Conservation (phyloP, 2,329 filamentous ascomycete species). For the Aspergillus ibericus region DNA sequence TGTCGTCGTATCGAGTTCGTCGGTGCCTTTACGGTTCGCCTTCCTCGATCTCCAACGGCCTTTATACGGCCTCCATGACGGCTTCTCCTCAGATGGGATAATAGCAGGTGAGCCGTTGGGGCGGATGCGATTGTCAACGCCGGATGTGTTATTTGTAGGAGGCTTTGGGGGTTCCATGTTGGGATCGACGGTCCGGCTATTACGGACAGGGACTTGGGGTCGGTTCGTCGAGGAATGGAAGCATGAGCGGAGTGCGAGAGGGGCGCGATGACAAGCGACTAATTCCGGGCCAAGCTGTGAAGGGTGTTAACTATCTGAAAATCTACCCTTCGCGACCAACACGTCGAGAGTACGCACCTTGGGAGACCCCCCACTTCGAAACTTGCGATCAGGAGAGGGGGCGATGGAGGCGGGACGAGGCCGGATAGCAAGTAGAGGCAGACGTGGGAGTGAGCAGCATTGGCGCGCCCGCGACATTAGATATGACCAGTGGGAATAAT, state of each 20-base stretch:
- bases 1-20: not conserved
- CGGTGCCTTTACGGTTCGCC: not conserved
- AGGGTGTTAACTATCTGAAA: not conserved
- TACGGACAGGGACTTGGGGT: not conserved
- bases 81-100: not conserved
- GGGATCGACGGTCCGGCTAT: not conserved
- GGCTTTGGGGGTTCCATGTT: constrained; percentile 10
- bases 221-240: not conserved
- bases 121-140: constrained; percentile 3
- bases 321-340: not conserved
- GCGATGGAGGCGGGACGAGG: not conserved
- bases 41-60: constrained; percentile 20
- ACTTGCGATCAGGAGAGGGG: constrained; percentile 11
- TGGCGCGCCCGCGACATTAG: not conserved
- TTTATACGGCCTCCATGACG: constrained; percentile 21
- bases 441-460: constrained; percentile 3
- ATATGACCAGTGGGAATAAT: not conserved
- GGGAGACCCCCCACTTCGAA: constrained; percentile 16
- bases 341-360: constrained; percentile 13
- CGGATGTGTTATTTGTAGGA: not conserved
- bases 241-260: not conserved
- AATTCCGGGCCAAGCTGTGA: not conserved
- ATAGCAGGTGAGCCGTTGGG: not conserved
- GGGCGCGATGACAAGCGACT: not conserved
- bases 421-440: not conserved